These are phyloP conservation scores for Trichocladium uniseriatum DNA, from an alignment of 495 filamentous ascomycete species.

Conservation along the genomic window DNA sequence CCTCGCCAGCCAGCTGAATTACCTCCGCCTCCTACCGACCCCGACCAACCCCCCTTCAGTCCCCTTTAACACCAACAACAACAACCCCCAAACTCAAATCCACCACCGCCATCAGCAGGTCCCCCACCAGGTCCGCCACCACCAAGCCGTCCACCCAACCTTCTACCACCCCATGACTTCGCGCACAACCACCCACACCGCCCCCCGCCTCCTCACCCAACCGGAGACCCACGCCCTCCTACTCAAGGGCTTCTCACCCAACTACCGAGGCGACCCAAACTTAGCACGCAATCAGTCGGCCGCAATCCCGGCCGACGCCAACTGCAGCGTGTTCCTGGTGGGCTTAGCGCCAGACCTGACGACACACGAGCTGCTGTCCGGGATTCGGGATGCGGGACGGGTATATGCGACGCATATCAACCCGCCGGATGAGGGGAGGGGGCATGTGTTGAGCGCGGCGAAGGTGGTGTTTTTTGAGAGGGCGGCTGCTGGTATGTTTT, in stretches of 20 bases:
- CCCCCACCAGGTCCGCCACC: too few relatives aligned
- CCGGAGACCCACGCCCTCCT: conserved; percentile 9
- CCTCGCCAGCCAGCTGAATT: too few relatives aligned
- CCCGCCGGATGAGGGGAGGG: conserved; percentile 14
- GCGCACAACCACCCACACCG: neutral
- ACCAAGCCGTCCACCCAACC: too few relatives aligned
- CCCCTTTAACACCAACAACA: too few relatives aligned
- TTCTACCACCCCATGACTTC: conserved; percentile 18
- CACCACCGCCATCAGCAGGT: too few relatives aligned
- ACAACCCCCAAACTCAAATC: too few relatives aligned
- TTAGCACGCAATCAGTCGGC: conserved; percentile 27
- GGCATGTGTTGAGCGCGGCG: conserved; percentile 23
- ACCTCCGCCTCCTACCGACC: too few relatives aligned
- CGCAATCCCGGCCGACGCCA: conserved; percentile 20
- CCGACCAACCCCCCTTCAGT: too few relatives aligned
- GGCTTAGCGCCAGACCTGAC: conserved; percentile 28
- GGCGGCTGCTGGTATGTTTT: conserved; percentile 14
- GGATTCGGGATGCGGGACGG: conserved; percentile 27
- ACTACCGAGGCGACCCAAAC: conserved; percentile 29
- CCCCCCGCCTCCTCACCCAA: neutral
- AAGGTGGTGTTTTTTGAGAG: conserved; percentile 37
- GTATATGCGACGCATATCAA: conserved; percentile 34
- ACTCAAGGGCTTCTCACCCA: conserved; percentile 19
- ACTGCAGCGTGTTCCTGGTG: conserved; percentile 30
- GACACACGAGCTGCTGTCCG: conserved; percentile 22